phyloP scores from a whole-genome alignment of 805 yeast species.

The Tetrapisispora taiwanensis region DNA sequence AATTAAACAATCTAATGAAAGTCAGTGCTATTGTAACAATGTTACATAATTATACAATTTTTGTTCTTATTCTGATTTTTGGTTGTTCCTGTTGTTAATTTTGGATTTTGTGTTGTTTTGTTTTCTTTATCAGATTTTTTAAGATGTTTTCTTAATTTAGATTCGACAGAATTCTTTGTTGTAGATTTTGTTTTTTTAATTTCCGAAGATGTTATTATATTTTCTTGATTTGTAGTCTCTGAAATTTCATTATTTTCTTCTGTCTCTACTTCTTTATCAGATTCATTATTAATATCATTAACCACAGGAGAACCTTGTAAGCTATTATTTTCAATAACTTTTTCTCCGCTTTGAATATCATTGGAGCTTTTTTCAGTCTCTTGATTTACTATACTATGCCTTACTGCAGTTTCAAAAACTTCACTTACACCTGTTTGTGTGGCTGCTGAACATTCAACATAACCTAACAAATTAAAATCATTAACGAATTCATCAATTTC shows the following conservation, averaged over 20 bases:
- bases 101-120: not conserved
- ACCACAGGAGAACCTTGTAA: too few relatives aligned
- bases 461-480: slow-evolving; percentile 61
- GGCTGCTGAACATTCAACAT: slow-evolving; percentile 84
- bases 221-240: not conserved
- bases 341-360: not conserved
- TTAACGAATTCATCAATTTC: slow-evolving; percentile 62
- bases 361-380: not conserved
- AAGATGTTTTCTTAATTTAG: not conserved
- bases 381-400: slow-evolving; percentile 36
- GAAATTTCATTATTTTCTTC: not conserved
- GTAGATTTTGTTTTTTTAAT: not conserved
- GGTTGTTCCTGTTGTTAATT: not conserved
- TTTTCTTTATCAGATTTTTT: not conserved
- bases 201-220: not conserved
- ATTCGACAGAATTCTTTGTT: not conserved
- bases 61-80: not conserved
- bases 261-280: not conserved
- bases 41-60: slow-evolving; percentile 3
- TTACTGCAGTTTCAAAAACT: slow-evolving; percentile 72
- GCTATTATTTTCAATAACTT: not conserved
- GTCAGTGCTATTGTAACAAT: not conserved
- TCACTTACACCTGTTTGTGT: slow-evolving; percentile 80
- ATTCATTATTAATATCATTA: not conserved
- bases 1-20: too few relatives aligned